Evolutionary conservation across 371 early-diverging fungal species (phyloP).

Genomic region (Coemansia sp.): DNA sequence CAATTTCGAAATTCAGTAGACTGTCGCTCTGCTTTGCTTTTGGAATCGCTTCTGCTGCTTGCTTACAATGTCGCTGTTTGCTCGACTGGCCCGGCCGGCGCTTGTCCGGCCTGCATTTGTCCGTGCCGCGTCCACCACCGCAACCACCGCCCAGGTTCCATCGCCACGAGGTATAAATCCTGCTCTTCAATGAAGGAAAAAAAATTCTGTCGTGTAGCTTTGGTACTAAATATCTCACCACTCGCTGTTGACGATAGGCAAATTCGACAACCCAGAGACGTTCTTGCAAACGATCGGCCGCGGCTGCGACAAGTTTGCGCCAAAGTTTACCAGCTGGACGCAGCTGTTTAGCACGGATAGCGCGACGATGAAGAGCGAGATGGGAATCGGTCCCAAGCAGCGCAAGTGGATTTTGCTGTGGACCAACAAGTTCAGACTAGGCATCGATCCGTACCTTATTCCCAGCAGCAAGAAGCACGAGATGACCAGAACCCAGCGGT

Average conservation of each 20-base stretch:
- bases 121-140: too few species aligned
- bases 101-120: too few species aligned
- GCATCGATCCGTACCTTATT: slow-evolving; percentile 54
- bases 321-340: slow-evolving; percentile 68
- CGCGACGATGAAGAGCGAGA: slow-evolving; percentile 55
- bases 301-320: slow-evolving; percentile 58
- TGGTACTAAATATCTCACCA: too few species aligned
- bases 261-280: slow-evolving; percentile 51
- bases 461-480: slow-evolving; percentile 48
- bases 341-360: slow-evolving; percentile 57
- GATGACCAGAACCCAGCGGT: slow-evolving; percentile 43
- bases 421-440: slow-evolving; percentile 57
- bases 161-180: too few species aligned
- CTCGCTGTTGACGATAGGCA: slow-evolving; percentile 2
- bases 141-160: too few species aligned
- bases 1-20: not conserved
- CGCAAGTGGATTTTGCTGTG: slow-evolving; percentile 60
- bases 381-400: slow-evolving; percentile 55
- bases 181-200: too few species aligned
- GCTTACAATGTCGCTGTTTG: too few species aligned
- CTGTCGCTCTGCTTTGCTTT: too few species aligned
- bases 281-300: slow-evolving; percentile 63
- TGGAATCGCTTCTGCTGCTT: too few species aligned
- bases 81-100: too few species aligned
- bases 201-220: too few species aligned